Evolutionary conservation across 179 eudicot species (phyloP).

Genomic region (Beta lomatogona): DNA sequence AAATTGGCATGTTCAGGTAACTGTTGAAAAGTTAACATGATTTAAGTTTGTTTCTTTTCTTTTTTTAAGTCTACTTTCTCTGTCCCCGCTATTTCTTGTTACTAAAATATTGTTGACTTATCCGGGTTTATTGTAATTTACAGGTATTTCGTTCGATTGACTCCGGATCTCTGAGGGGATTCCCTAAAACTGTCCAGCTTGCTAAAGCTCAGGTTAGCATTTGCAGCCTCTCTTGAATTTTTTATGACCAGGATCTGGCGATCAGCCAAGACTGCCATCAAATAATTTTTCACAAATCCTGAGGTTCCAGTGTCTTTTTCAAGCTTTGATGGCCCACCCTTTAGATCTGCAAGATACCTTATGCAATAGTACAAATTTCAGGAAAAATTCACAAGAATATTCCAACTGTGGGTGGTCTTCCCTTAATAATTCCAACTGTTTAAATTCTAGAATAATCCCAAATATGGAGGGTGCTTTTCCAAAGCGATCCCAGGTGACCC

Average conservation of each 20-base stretch:
- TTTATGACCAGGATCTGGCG: background rate
- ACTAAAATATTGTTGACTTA: constrained; percentile 7
- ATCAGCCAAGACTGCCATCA: background rate
- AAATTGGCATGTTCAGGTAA: constrained; percentile 96
- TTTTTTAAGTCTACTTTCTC: background rate
- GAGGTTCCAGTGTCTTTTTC: background rate
- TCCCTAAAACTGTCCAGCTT: constrained; percentile 58
- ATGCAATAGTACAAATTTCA: background rate
- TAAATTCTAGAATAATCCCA: no score
- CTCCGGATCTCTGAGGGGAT: constrained; percentile 91
- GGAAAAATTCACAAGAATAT: no score
- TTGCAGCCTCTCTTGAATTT: constrained; percentile 9
- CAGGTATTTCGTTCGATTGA: constrained; percentile 94
- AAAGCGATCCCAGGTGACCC: no score
- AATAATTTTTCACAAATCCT: background rate
- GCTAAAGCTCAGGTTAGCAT: constrained; percentile 63
- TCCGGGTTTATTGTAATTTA: constrained; percentile 15
- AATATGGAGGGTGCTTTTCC: no score
- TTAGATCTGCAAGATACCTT: background rate
- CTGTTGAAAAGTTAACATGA: background rate
- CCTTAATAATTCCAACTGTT: no score
- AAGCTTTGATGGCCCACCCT: background rate
- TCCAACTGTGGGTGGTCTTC: no score
- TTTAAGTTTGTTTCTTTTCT: background rate
- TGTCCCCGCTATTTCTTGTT: background rate